Conservation (phyloP, 2,329 filamentous ascomycete species). For the Endothia cerciana region DNA sequence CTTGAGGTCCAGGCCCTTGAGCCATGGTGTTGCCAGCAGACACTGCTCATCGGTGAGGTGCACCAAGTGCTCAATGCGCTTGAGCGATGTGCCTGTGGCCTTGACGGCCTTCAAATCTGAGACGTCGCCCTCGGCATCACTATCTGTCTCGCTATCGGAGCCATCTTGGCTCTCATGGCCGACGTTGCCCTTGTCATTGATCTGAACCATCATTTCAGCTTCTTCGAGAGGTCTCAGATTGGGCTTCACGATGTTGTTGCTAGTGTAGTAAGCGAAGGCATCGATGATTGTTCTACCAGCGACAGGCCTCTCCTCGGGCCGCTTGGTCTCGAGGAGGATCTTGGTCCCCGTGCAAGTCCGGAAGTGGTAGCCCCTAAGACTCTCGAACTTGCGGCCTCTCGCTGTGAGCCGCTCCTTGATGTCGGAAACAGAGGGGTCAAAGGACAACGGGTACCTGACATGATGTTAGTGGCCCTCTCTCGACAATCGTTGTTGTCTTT, state of each 20-base stretch:
- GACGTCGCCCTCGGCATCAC: not conserved
- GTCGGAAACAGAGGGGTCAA: slow-evolving; percentile 31
- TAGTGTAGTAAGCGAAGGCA: slow-evolving; percentile 41
- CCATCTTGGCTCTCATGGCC: slow-evolving; percentile 9
- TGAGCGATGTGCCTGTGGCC: slow-evolving; percentile 7
- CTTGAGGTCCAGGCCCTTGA: slow-evolving; percentile 44
- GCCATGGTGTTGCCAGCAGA: slow-evolving; percentile 42
- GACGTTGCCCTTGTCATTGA: slow-evolving; percentile 6
- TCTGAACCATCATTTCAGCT: slow-evolving; percentile 16
- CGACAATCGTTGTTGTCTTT: not conserved
- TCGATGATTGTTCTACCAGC: slow-evolving; percentile 41
- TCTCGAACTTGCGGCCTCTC: slow-evolving; percentile 40
- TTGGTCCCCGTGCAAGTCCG: slow-evolving; percentile 37
- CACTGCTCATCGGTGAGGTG: slow-evolving; percentile 41
- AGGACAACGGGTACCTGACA: slow-evolving; percentile 37
- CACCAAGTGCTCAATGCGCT: slow-evolving; percentile 33
- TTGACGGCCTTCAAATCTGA: slow-evolving; percentile 12
- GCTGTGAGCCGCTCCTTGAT: slow-evolving; percentile 35
- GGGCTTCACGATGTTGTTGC: slow-evolving; percentile 38
- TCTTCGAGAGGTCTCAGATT: not conserved
- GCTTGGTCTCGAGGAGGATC: slow-evolving; percentile 35
- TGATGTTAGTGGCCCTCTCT: not conserved
- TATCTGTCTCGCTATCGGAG: not conserved
- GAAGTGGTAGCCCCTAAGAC: slow-evolving; percentile 40
- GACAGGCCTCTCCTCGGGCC: slow-evolving; percentile 35